Base-by-base conservation (phyloP, 1,284 basidiomycete species). In the Ganoderma resinaceum region DNA sequence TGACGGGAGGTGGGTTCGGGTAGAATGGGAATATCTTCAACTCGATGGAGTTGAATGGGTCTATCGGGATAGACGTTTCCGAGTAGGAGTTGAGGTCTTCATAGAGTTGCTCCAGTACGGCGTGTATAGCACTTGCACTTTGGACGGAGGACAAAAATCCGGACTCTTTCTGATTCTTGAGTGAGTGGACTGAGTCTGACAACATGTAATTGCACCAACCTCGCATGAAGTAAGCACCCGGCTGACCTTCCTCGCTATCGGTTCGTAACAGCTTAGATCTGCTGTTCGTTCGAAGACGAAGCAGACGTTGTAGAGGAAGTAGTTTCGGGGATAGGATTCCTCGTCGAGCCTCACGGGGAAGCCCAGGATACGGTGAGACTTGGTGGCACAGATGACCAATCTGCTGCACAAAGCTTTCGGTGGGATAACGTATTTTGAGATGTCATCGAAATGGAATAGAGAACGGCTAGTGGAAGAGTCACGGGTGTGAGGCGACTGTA, bases 31-130 rank as follows among this genome's bases (percentile, higher is more conserved):
- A 97, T 43, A 99, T 93, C 79, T 98, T 98, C 74, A 99, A 81
- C 77, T 98, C 96, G 68, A 98, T 92, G 5, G 94, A 95, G 78
- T 96, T 97, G 84, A 95, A 96, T 63, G 88, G 86, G 78, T 97
- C 95, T 68, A 98, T 90, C 1, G 88, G 86, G 65, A 98, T 97
- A 2, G 94, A 95, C 1, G 96, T 96, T 80, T 98, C 96, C 0
- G 95, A 95, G 81, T 98, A 99, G 5, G 95, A 96, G 81, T 98
- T 99, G 71, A 99, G 82, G 75, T 99, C 98, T 77, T 98, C 97
- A 74, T 96, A 99, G 0, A 99, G 86, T 78, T 99, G 97, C 80
- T 99, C 97, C 38, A 99, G 89, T 66, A 99, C 93, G 7, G 92
- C 90, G 73, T 94, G 89, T 63, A 99, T 89, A 0, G 91, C 87